Evolutionary conservation across 208 protist species (phyloP).

Genomic region (Trypanosoma boissoni): DNA sequence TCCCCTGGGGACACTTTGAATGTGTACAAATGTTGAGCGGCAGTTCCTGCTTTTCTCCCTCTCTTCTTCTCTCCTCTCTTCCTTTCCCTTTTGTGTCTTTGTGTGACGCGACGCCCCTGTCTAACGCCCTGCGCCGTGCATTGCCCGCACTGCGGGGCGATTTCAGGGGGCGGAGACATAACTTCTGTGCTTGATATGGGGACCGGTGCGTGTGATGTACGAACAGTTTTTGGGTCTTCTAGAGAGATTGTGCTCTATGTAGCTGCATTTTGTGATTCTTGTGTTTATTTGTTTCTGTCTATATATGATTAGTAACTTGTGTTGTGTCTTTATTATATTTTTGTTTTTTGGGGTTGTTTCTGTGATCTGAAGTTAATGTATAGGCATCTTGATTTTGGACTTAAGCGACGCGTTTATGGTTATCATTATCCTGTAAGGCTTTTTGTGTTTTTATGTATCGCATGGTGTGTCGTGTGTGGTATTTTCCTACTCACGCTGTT

Average conservation of each 20-base stretch:
- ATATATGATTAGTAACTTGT: too few relatives aligned
- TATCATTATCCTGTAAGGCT: too few relatives aligned
- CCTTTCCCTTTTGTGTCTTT: neutral
- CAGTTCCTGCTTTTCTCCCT: neutral
- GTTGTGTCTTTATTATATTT: too few relatives aligned
- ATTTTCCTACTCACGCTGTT: neutral
- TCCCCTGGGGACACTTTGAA: slow-evolving; percentile 25
- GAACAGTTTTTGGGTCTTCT: too few relatives aligned
- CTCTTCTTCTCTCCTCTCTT: neutral
- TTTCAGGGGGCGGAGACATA: neutral
- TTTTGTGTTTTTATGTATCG: neutral
- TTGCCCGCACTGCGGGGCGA: neutral
- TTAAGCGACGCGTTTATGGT: too few relatives aligned
- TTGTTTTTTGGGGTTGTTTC: too few relatives aligned
- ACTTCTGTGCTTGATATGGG: neutral
- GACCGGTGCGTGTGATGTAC: too few relatives aligned
- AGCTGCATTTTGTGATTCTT: too few relatives aligned
- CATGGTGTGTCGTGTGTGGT: neutral
- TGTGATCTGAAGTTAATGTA: too few relatives aligned
- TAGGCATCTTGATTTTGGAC: too few relatives aligned
- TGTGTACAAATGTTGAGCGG: slow-evolving; percentile 41
- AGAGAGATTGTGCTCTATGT: too few relatives aligned
- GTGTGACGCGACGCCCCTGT: slow-evolving; percentile 10
- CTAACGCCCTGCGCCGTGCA: slow-evolving; percentile 14
- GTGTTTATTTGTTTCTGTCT: too few relatives aligned